Percentiles rank a stretch among this genome's conserved stretches.
These are phyloP conservation scores for Aspergillus transmontanensis DNA, from an alignment of 2,329 filamentous ascomycete species.

Conservation along the genomic window DNA sequence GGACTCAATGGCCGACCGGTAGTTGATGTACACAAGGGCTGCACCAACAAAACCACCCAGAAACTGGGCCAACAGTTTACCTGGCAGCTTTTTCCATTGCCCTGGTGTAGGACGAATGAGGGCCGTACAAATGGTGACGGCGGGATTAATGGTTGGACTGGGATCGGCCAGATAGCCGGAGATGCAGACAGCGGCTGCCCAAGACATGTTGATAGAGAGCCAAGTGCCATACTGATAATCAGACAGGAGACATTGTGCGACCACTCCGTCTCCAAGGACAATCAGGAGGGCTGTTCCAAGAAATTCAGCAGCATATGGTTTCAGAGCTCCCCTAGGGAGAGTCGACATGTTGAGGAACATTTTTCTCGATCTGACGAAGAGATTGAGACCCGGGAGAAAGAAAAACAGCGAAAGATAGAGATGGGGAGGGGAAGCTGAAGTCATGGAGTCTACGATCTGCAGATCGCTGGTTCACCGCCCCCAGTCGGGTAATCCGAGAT, in stretches of 20 bases:
- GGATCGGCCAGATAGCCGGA: conserved; percentile 32
- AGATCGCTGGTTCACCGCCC: neutral
- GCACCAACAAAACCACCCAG: conserved; percentile 35
- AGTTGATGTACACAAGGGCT: conserved; percentile 33
- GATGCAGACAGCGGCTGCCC: conserved; percentile 33
- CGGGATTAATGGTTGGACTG: conserved; percentile 32
- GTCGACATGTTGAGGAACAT: conserved; percentile 14
- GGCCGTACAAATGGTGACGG: conserved; percentile 28
- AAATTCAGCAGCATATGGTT: conserved; percentile 34
- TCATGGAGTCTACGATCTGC: neutral
- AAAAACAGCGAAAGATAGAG: neutral
- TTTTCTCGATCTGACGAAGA: neutral
- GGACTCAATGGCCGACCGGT: conserved; percentile 31
- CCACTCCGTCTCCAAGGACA: conserved; percentile 36
- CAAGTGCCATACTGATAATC: conserved; percentile 37
- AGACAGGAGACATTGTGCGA: conserved; percentile 34
- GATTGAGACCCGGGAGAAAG: neutral
- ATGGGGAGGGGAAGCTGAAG: neutral
- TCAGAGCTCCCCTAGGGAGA: conserved; percentile 23
- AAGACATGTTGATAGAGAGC: conserved; percentile 37
- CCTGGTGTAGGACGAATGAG: conserved; percentile 30
- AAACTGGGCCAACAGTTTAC: conserved; percentile 31
- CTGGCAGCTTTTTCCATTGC: conserved; percentile 32
- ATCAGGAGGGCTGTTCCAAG: conserved; percentile 35
- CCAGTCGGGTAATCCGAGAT: neutral